Conservation (phyloP, 305 asterid species). For the Plantago lanceolata region DNA sequence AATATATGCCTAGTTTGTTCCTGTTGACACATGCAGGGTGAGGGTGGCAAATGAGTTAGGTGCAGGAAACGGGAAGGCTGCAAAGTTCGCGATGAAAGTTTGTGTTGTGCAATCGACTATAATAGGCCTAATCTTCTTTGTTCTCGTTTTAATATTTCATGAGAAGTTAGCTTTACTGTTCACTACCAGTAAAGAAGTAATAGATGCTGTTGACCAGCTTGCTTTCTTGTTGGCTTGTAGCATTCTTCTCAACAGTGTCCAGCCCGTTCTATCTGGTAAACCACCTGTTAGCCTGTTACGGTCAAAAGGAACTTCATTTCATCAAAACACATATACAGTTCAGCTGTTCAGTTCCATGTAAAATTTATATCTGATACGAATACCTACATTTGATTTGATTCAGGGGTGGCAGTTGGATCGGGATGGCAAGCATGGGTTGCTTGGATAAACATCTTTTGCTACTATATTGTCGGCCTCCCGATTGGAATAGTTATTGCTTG, state of each 20-base stretch:
- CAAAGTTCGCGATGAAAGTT: slow-evolving; percentile 68
- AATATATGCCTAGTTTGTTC: too few relatives aligned
- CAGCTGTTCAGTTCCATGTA: background rate
- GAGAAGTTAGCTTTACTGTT: slow-evolving; percentile 53
- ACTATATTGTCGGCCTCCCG: slow-evolving; percentile 71
- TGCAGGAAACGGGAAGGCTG: slow-evolving; percentile 77
- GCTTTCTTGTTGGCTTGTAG: slow-evolving; percentile 73
- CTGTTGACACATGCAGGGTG: too few relatives aligned
- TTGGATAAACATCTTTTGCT: slow-evolving; percentile 67
- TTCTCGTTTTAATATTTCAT: slow-evolving; percentile 53
- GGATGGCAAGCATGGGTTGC: slow-evolving; percentile 93
- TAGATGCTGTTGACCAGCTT: slow-evolving; percentile 60
- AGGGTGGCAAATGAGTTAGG: slow-evolving; percentile 88
- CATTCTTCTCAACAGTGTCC: slow-evolving; percentile 76
- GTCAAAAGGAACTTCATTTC: too few relatives aligned
- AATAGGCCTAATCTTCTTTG: slow-evolving; percentile 59
- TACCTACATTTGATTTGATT: background rate
- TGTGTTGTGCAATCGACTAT: slow-evolving; percentile 48
- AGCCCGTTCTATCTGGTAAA: slow-evolving; percentile 78
- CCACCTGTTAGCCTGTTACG: background rate
- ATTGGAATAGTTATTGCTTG: slow-evolving; percentile 61
- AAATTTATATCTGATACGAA: too few relatives aligned
- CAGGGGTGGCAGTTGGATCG: slow-evolving; percentile 94
- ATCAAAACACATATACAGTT: background rate
- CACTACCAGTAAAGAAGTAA: slow-evolving; percentile 46